These are phyloP conservation scores for Amanita thiersii DNA, from an alignment of 768 basidiomycete genomes.

Conservation along the genomic window DNA sequence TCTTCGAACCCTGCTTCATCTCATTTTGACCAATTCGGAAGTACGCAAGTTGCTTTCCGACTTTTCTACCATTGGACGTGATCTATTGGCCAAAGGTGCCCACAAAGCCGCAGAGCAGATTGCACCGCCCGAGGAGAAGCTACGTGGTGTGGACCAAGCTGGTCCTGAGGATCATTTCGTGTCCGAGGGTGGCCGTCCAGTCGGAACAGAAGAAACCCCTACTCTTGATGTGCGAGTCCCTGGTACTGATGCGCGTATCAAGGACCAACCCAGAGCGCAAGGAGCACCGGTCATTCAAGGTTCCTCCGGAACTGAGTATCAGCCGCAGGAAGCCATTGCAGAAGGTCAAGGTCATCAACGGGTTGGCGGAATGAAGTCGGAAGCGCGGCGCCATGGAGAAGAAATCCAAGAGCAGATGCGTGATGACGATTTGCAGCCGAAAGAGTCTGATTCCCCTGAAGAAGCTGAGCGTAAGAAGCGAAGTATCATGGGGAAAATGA, in stretches of 20 bases:
- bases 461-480: constrained; percentile 22
- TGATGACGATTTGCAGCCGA: constrained; percentile 8
- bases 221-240: constrained; percentile 23
- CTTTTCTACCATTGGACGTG: constrained; percentile 70
- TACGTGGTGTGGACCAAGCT: constrained; percentile 60
- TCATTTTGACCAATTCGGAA: constrained; percentile 90
- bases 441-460: constrained; percentile 10
- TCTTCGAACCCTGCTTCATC: constrained; percentile 78
- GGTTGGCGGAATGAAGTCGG: neutral
- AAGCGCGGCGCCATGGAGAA: neutral
- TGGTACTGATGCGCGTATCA: constrained; percentile 20
- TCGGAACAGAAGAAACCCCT: constrained; percentile 24
- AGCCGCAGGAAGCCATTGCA: constrained; percentile 17
- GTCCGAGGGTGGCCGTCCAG: constrained; percentile 29
- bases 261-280: constrained; percentile 45
- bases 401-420: neutral
- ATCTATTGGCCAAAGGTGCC: constrained; percentile 71
- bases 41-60: constrained; percentile 84
- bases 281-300: constrained; percentile 27
- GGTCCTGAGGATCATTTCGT: constrained; percentile 65
- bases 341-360: constrained; percentile 10
- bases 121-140: constrained; percentile 54
- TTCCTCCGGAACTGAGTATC: constrained; percentile 24
- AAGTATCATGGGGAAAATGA: constrained; percentile 25
- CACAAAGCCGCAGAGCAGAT: constrained; percentile 61